These are phyloP conservation scores for Firmiana major DNA, from an alignment of 345 rosid species.

Conservation along the genomic window DNA sequence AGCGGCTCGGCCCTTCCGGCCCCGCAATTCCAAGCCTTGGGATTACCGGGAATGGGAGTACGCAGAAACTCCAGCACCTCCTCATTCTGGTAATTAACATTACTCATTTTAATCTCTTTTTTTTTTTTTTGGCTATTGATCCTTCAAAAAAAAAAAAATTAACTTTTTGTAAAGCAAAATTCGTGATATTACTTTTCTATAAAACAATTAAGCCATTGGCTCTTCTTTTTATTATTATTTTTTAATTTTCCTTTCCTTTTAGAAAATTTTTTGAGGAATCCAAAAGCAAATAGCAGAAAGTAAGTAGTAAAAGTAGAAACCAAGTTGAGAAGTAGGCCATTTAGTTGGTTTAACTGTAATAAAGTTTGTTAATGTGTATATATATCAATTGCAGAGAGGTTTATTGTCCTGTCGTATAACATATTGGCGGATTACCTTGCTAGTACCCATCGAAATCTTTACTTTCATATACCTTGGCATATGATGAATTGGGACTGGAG, in stretches of 20 bases:
- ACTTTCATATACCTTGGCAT: constrained; percentile 72
- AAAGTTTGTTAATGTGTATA: constrained; percentile 13
- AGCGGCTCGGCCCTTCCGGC: constrained; percentile 34
- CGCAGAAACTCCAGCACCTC: constrained; percentile 48
- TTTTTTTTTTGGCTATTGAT: neutral
- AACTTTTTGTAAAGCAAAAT: neutral
- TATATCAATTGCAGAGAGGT: constrained; percentile 51
- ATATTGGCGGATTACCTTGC: constrained; percentile 94
- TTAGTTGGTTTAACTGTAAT: constrained; percentile 3
- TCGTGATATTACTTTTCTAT: neutral
- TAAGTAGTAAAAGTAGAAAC: neutral
- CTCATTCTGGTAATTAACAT: constrained; percentile 47
- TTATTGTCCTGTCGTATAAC: constrained; percentile 77
- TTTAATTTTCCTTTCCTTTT: neutral
- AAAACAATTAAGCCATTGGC: neutral
- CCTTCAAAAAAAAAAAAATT: neutral
- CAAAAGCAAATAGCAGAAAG: neutral
- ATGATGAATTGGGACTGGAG: constrained; percentile 86
- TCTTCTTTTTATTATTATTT: neutral
- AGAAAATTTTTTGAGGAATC: neutral
- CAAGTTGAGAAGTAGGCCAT: neutral
- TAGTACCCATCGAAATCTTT: constrained; percentile 66
- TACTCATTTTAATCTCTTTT: neutral
- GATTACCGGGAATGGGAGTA: constrained; percentile 78
- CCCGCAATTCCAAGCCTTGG: constrained; percentile 48